phyloP scores from a whole-genome alignment of 805 yeast genomes.

The Schwanniomyces vanrijiae region DNA sequence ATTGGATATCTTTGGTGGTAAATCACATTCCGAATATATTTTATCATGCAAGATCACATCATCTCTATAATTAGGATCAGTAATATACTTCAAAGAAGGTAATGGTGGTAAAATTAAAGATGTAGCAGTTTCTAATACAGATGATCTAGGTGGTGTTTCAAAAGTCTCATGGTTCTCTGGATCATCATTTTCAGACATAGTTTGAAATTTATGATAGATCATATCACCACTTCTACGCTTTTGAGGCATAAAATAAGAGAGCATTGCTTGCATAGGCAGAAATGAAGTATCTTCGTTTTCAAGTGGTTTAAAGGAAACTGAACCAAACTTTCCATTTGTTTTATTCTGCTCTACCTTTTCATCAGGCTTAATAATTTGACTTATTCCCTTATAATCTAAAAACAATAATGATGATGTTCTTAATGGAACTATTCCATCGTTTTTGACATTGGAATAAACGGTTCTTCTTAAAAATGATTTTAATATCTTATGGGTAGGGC shows the following conservation, averaged over 20 bases:
- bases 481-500: slow-evolving; percentile 67
- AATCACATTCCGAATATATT: slow-evolving; percentile 61
- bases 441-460: slow-evolving; percentile 81
- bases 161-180: slow-evolving; percentile 7
- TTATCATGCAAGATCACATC: slow-evolving; percentile 80
- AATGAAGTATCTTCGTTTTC: slow-evolving; percentile 16
- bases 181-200: slow-evolving; percentile 17
- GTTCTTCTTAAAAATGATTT: slow-evolving; percentile 70
- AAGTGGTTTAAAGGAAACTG: slow-evolving; percentile 15
- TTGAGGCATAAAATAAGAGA: slow-evolving; percentile 44
- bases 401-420: slow-evolving; percentile 85
- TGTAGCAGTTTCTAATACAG: slow-evolving; percentile 76
- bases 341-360: slow-evolving; percentile 13
- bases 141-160: slow-evolving; percentile 59
- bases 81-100: slow-evolving; percentile 67
- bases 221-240: slow-evolving; percentile 17
- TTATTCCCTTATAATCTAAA: slow-evolving; percentile 75
- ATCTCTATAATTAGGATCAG: slow-evolving; percentile 64
- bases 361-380: slow-evolving; percentile 16
- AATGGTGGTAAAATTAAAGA: slow-evolving; percentile 76
- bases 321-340: slow-evolving; percentile 10
- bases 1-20: slow-evolving; percentile 43
- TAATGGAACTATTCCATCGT: slow-evolving; percentile 95
- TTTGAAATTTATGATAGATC: slow-evolving; percentile 16
- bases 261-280: slow-evolving; percentile 35